Conservation (phyloP, 129 eudicot genomes). For the Oenanthe sinensis region DNA sequence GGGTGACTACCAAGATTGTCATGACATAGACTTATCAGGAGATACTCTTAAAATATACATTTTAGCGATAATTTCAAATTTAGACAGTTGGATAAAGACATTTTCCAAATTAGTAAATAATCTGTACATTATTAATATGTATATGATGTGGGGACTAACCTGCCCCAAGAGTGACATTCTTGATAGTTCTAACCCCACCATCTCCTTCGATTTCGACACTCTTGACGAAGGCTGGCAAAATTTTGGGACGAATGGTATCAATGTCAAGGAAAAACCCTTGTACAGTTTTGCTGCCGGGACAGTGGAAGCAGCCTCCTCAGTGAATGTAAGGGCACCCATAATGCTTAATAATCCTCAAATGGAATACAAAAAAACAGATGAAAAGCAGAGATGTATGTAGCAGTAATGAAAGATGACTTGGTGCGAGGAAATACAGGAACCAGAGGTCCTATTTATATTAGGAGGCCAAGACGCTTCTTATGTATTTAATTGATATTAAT, state of each 20-base stretch:
- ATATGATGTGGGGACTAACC: background rate
- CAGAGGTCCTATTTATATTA: background rate
- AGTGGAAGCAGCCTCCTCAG: background rate
- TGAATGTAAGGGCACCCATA: background rate
- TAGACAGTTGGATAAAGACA: background rate
- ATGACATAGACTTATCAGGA: no score
- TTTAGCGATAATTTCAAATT: background rate
- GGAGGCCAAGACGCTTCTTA: no score
- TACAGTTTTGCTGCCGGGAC: conserved; percentile 3
- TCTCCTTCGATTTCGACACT: conserved; percentile 15
- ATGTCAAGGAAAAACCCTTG: conserved; percentile 16
- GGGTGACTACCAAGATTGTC: no score
- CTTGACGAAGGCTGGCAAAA: conserved; percentile 11
- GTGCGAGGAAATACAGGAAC: background rate
- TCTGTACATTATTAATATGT: background rate
- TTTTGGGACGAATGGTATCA: conserved; percentile 14
- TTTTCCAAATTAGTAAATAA: no score
- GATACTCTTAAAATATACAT: background rate
- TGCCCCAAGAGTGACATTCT: conserved; percentile 12
- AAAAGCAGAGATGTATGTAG: background rate
- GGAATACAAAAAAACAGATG: background rate
- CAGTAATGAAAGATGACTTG: background rate
- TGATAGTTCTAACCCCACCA: conserved; percentile 18
- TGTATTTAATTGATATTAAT: no score
- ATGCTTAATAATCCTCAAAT: no score